Evolutionary conservation across 2,329 filamentous ascomycete genomes (phyloP).

Genomic region (Sarocladium strictum): DNA sequence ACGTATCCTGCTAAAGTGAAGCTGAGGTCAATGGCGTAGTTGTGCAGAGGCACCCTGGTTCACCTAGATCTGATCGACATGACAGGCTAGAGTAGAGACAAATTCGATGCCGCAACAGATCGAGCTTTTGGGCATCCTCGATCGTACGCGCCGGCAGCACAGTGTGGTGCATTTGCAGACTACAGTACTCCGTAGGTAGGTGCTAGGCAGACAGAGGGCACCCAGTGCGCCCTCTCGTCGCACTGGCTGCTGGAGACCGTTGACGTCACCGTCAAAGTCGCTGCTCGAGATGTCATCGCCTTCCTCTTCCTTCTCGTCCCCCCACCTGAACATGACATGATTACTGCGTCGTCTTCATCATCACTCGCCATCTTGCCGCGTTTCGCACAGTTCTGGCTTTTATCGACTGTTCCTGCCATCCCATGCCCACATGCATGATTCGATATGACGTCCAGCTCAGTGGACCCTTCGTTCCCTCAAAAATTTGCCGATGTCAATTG

Average conservation of each 20-base stretch:
- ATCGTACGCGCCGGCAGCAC: background rate
- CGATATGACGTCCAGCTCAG: constrained; percentile 6
- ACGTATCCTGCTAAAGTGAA: background rate
- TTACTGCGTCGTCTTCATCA: background rate
- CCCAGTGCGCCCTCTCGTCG: background rate
- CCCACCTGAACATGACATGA: background rate
- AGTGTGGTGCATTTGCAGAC: too few relatives aligned
- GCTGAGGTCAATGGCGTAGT: constrained; percentile 8
- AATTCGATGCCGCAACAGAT: background rate
- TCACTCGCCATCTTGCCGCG: background rate
- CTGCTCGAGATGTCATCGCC: too few relatives aligned
- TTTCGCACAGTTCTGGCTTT: background rate
- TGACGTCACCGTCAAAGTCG: constrained; percentile 5
- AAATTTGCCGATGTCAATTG: constrained; percentile 7
- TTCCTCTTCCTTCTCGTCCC: background rate
- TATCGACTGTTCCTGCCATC: too few relatives aligned
- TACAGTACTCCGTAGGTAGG: too few relatives aligned
- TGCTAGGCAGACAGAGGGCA: too few relatives aligned
- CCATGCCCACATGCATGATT: background rate
- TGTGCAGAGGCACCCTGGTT: background rate
- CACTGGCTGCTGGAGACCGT: too few relatives aligned
- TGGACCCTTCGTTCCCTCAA: constrained; percentile 4
- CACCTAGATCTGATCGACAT: constrained; percentile 4
- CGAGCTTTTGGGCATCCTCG: background rate
- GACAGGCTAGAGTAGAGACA: background rate